These are phyloP conservation scores for Kitagawia praeruptora DNA, from an alignment of 129 eudicot genomes.

Conservation along the genomic window DNA sequence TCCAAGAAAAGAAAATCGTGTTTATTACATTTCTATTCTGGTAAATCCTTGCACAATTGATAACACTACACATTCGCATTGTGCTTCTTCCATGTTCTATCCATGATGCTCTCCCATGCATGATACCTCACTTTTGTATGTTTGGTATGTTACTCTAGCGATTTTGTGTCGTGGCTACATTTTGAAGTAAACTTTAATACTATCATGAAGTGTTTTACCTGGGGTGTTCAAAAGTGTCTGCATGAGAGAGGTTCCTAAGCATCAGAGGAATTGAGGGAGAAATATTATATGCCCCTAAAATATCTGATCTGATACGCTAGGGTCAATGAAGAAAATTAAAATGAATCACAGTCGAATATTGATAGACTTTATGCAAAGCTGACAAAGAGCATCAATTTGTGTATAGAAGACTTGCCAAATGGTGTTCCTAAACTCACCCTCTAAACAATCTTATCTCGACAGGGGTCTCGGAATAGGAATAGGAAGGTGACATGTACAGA, in stretches of 20 bases:
- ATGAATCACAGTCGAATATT: not conserved
- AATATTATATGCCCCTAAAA: not conserved
- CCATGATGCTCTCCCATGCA: not conserved
- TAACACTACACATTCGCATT: not conserved
- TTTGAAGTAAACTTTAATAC: not conserved
- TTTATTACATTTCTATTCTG: not conserved
- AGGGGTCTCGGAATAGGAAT: not conserved
- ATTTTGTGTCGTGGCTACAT: not conserved
- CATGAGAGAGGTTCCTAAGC: too few species aligned
- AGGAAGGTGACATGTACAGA: not conserved
- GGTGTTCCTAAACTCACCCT: not conserved
- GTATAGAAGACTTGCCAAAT: not conserved
- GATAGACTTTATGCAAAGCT: not conserved
- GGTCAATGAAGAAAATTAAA: too few species aligned
- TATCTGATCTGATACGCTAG: not conserved
- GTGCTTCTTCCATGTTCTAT: not conserved
- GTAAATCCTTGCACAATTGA: not conserved
- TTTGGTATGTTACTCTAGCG: not conserved
- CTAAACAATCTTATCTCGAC: not conserved
- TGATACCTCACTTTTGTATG: not conserved
- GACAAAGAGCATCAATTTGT: not conserved
- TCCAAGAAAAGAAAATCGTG: not conserved
- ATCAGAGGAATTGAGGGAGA: too few species aligned
- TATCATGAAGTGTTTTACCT: not conserved
- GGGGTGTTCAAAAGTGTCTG: not conserved